Conservation (phyloP, 441 rosid species). For the Syzygium syzygioides region DNA sequence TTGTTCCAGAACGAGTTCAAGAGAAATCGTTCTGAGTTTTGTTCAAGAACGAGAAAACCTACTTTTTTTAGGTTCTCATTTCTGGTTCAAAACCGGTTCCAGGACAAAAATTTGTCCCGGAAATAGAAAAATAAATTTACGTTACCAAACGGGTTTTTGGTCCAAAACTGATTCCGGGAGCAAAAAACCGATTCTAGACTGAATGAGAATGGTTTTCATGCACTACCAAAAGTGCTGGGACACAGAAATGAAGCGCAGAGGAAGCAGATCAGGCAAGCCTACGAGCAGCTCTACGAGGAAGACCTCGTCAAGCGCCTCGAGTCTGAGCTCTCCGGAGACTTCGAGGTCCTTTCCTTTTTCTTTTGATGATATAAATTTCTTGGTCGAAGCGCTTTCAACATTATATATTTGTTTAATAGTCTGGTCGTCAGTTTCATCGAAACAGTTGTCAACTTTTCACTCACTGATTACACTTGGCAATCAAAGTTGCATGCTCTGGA, state of each 20-base stretch:
- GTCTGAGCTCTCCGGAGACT: slow-evolving; percentile 61
- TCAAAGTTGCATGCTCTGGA: background rate
- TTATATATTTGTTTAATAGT: background rate
- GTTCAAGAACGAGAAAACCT: too few relatives aligned
- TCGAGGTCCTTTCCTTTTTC: slow-evolving; percentile 31
- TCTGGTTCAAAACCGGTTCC: too few relatives aligned
- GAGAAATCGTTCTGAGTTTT: too few relatives aligned
- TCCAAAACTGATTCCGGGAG: too few relatives aligned
- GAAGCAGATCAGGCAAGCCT: slow-evolving; percentile 51
- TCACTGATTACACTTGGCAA: background rate
- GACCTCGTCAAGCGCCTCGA: slow-evolving; percentile 63
- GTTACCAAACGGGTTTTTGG: too few relatives aligned
- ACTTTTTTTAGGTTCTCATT: too few relatives aligned
- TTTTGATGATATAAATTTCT: background rate
- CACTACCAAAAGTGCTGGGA: slow-evolving; percentile 39
- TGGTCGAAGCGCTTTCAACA: background rate
- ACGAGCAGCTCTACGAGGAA: slow-evolving; percentile 39
- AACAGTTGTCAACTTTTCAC: background rate
- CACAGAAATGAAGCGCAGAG: slow-evolving; percentile 60
- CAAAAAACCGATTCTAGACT: too few relatives aligned
- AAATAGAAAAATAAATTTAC: too few relatives aligned
- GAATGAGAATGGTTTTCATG: too few relatives aligned
- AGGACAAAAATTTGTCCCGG: too few relatives aligned
- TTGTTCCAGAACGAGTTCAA: too few relatives aligned
- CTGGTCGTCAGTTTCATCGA: background rate